Percentiles rank a stretch among this genome's conserved stretches.
These are phyloP conservation scores for Chernovozyma aurita DNA, from an alignment of 1,139 yeast genomes.

Conservation along the genomic window DNA sequence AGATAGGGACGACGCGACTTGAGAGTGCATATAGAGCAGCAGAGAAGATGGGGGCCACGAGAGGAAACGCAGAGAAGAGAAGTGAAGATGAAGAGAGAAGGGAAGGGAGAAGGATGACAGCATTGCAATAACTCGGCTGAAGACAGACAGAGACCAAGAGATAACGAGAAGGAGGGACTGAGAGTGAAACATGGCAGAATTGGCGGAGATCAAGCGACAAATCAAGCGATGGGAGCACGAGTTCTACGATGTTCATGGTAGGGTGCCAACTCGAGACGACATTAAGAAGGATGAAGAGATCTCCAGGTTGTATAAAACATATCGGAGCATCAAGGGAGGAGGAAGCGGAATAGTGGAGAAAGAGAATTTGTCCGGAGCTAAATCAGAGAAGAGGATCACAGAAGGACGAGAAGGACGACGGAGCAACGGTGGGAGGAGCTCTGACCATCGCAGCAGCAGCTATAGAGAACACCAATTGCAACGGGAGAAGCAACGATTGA, in stretches of 20 bases:
- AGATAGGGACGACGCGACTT: no score
- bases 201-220: slow-evolving; percentile 16
- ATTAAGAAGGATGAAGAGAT: slow-evolving; percentile 45
- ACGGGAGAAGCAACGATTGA: no score
- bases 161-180: no score
- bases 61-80: no score
- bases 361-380: background rate
- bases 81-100: no score
- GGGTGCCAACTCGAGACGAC: slow-evolving; percentile 52
- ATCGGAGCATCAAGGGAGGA: slow-evolving; percentile 24
- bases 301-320: slow-evolving; percentile 40
- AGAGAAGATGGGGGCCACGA: no score
- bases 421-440: background rate
- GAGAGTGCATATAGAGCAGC: no score
- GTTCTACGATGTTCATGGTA: slow-evolving; percentile 38
- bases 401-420: no score
- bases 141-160: no score
- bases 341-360: background rate
- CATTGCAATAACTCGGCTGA: no score
- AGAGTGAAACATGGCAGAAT: background rate
- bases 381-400: background rate
- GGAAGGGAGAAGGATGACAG: no score
- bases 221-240: slow-evolving; percentile 63
- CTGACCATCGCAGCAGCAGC: slow-evolving; percentile 4
- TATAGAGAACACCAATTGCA: background rate